Base-by-base conservation (phyloP, 306 rosid genomes). In the Vigna nakashimae region DNA sequence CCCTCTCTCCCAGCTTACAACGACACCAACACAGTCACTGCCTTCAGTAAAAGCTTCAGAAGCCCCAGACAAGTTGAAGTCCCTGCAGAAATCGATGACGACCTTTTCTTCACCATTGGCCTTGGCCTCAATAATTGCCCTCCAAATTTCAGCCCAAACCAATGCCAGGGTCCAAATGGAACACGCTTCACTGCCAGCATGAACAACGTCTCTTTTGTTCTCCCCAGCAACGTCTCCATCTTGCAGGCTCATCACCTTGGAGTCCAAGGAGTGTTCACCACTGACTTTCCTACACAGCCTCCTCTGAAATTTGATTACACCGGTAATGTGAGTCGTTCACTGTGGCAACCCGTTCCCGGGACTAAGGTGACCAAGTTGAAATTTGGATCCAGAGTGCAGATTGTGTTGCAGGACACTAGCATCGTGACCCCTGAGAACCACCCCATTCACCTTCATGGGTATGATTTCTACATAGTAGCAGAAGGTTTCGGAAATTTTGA, bases 401-500 rank as follows among this genome's bases (percentile, higher is more conserved):
- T 95, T 34, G 99, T 95, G 51, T 71, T 95, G 77, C 97, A 94
- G 75, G 98, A 84, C 60, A 94, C 98, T 0, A 90, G 84, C 64
- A 90, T 95, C 20, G 84, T 92, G 12, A 91, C 97, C 2, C 89
- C 93, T 0, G 98, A 92, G 84, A 87, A 92, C 72, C 98, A 95
- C 67, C 98, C 97, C 0, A 83, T 95, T 71, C 98, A 95, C 87
- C 97, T 95, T 67, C 98, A 95, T 66, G 98, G 98, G 4, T 92
- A 95, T 57, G 98, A 95, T 83, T 95, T 95, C 82, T 91, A 84
- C 34, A 83, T 95, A 7, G 64, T 95, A 1, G 98, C 98, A 0
- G 96, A 92, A 60, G 98, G 98, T 6, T 95, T 95, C 24, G 98
- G 98, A 17, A 95, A 95, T 22, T 95, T 92, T 73, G 73, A 95